Conservation (phyloP, 176 grass and related monocot genomes). For the Aegilops longissima region DNA sequence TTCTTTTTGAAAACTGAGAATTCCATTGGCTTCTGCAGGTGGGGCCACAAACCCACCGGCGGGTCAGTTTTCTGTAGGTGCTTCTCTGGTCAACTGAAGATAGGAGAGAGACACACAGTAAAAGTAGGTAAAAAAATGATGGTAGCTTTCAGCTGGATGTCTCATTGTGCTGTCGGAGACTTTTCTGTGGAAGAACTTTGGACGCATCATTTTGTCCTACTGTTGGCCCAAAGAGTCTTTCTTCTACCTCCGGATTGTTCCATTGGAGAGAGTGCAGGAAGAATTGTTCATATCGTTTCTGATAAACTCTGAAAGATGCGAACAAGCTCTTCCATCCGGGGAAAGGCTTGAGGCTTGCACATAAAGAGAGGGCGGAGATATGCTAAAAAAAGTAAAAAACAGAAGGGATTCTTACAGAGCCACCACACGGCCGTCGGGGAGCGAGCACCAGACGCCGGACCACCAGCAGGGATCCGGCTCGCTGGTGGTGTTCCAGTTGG, state of each 20-base stretch:
- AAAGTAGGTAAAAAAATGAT: conserved; percentile 31
- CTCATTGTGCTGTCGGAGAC: conserved; percentile 38
- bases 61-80: background rate
- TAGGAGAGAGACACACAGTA: background rate
- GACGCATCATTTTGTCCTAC: conserved; percentile 27
- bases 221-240: background rate
- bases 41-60: conserved; percentile 23
- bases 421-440: conserved; percentile 44
- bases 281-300: background rate
- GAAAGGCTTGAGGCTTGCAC: background rate
- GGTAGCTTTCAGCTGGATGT: conserved; percentile 45
- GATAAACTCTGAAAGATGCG: background rate
- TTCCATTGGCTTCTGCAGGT: background rate
- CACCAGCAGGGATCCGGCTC: conserved; percentile 60
- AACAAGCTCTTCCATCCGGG: background rate
- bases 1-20: background rate
- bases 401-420: conserved; percentile 54
- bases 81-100: conserved; percentile 33
- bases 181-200: conserved; percentile 20
- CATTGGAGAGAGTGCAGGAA: background rate
- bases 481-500: conserved; percentile 66
- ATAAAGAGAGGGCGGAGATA: background rate
- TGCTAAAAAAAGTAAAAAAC: background rate
- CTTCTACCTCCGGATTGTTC: background rate
- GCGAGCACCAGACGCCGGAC: conserved; percentile 63